Evolutionary conservation across 1,284 basidiomycete genomes (phyloP).

Genomic region (Fomitopsis schrenkii): DNA sequence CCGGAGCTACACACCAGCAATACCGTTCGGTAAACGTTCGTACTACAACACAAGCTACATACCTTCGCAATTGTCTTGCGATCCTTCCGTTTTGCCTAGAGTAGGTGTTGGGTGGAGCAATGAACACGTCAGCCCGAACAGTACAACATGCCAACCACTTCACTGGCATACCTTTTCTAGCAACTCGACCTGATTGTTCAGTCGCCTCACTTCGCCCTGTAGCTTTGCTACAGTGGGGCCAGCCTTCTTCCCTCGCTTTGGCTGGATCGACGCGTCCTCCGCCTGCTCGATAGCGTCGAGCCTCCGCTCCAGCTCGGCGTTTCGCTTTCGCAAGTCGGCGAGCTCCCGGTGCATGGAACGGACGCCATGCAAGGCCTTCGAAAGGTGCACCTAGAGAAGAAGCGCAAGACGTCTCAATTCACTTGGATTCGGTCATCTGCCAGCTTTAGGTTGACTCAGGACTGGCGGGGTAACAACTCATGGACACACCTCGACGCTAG

Average conservation of each 20-base stretch:
- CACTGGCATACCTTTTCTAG: conserved; percentile 24
- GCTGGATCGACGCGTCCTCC: conserved; percentile 23
- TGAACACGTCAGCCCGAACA: background rate
- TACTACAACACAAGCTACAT: background rate
- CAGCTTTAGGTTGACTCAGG: background rate
- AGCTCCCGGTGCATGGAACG: conserved; percentile 17
- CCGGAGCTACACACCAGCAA: conserved; percentile 27
- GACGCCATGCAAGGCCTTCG: conserved; percentile 18
- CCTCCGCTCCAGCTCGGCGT: conserved; percentile 22
- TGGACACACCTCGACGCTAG: background rate
- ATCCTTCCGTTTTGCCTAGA: conserved; percentile 24
- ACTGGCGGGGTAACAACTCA: background rate
- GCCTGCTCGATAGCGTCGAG: conserved; percentile 23
- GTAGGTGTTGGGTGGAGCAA: background rate
- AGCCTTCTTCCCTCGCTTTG: conserved; percentile 19
- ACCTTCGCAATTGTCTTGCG: conserved; percentile 28
- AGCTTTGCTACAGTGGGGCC: conserved; percentile 15
- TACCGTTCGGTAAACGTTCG: background rate
- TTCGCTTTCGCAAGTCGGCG: conserved; percentile 18
- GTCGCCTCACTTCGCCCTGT: conserved; percentile 19
- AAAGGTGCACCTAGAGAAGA: conserved; percentile 20
- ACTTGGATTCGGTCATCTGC: background rate
- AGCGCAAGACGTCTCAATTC: background rate
- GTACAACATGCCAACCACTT: background rate
- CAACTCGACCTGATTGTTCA: conserved; percentile 21